A percentile compares a stretch with the other conserved stretches of the same genome.
Conservation (phyloP, 1,139 yeast species). For the Suhomyces bolitotheri region DNA sequence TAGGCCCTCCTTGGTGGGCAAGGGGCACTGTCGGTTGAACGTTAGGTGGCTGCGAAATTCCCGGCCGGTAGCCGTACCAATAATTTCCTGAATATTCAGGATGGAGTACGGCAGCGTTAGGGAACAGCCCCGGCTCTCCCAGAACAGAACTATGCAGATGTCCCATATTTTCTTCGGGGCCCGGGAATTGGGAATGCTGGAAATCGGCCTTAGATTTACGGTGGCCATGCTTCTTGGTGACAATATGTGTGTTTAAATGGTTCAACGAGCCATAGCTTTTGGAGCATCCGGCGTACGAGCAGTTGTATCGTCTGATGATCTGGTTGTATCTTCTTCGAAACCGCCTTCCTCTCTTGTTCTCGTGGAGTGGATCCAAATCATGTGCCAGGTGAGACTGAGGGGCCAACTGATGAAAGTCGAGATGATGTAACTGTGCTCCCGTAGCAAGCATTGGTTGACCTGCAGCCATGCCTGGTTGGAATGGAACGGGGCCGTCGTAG, state of each 20-base stretch:
- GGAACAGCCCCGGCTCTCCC: conserved; percentile 10
- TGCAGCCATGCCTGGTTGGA: conserved; percentile 10
- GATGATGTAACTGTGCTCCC: conserved; percentile 9
- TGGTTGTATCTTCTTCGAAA: conserved; percentile 71
- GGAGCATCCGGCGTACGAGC: conserved; percentile 60
- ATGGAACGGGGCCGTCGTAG: conserved; percentile 1
- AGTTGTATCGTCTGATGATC: conserved; percentile 64
- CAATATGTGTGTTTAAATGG: conserved; percentile 75
- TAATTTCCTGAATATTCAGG: conserved; percentile 28
- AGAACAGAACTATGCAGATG: conserved; percentile 5
- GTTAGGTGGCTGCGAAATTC: conserved; percentile 2
- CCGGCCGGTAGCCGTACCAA: conserved; percentile 30
- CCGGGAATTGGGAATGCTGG: conserved; percentile 24
- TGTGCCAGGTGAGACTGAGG: conserved; percentile 13
- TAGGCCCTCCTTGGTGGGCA: not conserved
- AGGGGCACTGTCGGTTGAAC: not conserved
- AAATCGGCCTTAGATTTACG: conserved; percentile 72
- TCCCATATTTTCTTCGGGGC: conserved; percentile 3
- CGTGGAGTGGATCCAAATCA: conserved; percentile 17
- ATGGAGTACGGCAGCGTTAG: conserved; percentile 6
- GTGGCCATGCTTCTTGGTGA: conserved; percentile 70
- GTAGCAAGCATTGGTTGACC: conserved; percentile 10
- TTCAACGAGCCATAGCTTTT: conserved; percentile 78
- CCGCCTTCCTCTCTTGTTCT: conserved; percentile 33
- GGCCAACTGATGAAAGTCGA: conserved; percentile 8